phyloP scores from a whole-genome alignment of 768 basidiomycete genomes.

The Baorangia bicolor region DNA sequence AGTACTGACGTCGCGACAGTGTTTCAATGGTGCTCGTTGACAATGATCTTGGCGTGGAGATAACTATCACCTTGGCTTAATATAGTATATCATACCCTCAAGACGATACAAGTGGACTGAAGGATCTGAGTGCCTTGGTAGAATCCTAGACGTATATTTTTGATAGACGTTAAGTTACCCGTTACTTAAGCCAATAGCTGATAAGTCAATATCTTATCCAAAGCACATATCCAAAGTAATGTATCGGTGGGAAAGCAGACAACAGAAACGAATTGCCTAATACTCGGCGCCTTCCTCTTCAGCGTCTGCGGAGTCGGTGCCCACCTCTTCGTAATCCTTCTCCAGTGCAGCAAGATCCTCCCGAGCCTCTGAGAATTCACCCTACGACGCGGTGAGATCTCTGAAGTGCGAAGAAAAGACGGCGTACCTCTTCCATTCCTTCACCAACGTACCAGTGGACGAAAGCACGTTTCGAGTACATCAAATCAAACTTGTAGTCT shows the following conservation, averaged over 20 bases:
- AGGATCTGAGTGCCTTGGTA: background rate
- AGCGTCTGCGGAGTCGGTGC: constrained; percentile 70
- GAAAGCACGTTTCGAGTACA: constrained; percentile 95
- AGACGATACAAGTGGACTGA: background rate
- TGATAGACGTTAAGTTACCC: background rate
- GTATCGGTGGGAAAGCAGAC: background rate
- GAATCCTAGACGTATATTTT: constrained; percentile 6
- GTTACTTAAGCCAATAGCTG: constrained; percentile 10
- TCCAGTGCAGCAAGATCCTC: constrained; percentile 98
- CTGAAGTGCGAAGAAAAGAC: constrained; percentile 1
- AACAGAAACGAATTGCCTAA: constrained; percentile 28
- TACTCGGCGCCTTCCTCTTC: constrained; percentile 62
- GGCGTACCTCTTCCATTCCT: constrained; percentile 90
- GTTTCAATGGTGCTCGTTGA: constrained; percentile 30
- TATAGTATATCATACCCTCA: background rate
- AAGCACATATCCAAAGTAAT: constrained; percentile 3
- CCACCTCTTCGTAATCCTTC: constrained; percentile 92
- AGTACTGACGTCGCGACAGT: constrained; percentile 12
- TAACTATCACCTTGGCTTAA: constrained; percentile 11
- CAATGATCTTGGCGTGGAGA: constrained; percentile 41
- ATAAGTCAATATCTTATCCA: constrained; percentile 9
- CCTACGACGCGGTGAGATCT: constrained; percentile 39
- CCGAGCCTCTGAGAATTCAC: constrained; percentile 97
- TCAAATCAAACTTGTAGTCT: constrained; percentile 98
- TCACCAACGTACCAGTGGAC: constrained; percentile 97